Evolutionary conservation across 495 filamentous ascomycete species (phyloP).

Genomic region (Penicillium riverlandense): DNA sequence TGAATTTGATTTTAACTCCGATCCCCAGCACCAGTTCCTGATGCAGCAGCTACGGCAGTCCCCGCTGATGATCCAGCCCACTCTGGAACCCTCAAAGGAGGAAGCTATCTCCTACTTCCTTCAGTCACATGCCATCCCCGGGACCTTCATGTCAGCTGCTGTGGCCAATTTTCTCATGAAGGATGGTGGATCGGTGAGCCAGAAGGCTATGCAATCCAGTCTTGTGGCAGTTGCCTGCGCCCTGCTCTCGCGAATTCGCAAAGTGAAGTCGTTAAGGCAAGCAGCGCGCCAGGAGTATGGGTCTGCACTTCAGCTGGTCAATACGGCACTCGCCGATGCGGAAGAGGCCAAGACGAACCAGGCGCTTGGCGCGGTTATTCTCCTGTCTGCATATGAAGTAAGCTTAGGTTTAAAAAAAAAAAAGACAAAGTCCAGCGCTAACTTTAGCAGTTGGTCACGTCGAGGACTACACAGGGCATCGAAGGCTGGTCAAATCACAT

Average conservation of each 20-base stretch:
- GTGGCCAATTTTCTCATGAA: conserved; percentile 17
- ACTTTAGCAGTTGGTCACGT: conserved; percentile 37
- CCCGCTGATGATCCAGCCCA: conserved; percentile 17
- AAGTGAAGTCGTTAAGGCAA: conserved; percentile 23
- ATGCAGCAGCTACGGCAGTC: conserved; percentile 2
- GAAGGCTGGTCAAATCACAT: conserved; percentile 54
- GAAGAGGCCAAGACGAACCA: conserved; percentile 51
- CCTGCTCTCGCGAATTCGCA: conserved; percentile 37
- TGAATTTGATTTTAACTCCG: conserved; percentile 11
- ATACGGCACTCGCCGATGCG: conserved; percentile 45
- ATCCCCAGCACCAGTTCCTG: conserved; percentile 7
- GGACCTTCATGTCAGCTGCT: conserved; percentile 23
- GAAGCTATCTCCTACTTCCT: conserved; percentile 39
- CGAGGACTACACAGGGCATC: conserved; percentile 35
- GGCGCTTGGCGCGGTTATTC: conserved; percentile 54
- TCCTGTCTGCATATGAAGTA: conserved; percentile 47
- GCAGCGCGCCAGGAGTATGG: conserved; percentile 41
- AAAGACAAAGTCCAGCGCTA: not conserved
- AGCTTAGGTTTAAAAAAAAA: not conserved
- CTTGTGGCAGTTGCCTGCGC: conserved; percentile 46
- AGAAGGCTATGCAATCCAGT: conserved; percentile 34
- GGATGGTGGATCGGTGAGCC: conserved; percentile 11
- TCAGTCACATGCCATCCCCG: conserved; percentile 30
- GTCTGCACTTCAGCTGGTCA: conserved; percentile 40
- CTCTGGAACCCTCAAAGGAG: conserved; percentile 18